Evolutionary conservation across 1,284 basidiomycete genomes (phyloP), one percentile per base, ranked within the genome.

Genomic region (Tilletia caries): DNA sequence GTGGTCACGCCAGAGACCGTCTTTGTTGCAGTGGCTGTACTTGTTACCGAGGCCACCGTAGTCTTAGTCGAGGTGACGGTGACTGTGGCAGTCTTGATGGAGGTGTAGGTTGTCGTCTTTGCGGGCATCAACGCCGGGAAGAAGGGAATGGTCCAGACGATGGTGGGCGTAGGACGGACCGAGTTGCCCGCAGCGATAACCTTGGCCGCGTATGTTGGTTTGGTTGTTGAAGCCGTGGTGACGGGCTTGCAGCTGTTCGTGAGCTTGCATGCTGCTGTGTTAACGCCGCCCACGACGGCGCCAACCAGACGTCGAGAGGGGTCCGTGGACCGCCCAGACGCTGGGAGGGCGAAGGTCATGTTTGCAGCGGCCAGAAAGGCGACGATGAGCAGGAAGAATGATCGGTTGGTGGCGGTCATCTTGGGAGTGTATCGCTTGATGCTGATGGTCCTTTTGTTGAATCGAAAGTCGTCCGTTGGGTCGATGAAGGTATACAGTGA

Each of bases 51-150:
- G 12, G 48, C 20, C 12, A 34, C 10, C 5, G 34, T 52, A 18
- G 48, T 44, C 65, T 50, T 66, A 44, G 44, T 44, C 18, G 65
- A 2, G 29, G 65, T 48, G 4, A 71, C 66, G 25, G 13, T 23
- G 5, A 73, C 60, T 13, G 71, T 69, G 27, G 48, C 54, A 10
- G 66, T 12, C 23, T 67, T 66, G 64, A 72, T 73, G 2, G 23
- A 15, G 20, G 68, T 64, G 8, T 66, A 33, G 32, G 43, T 68
- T 0, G 64, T 68, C 46, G 44, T 64, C 18, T 18, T 67, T 66
- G 68, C 23, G n/a, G 48, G 54, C 65, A 62, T 64, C 44, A 54
- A 37, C 58, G 33, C 58, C 23, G 67, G 54, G 50, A 50, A 0
- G 58, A 41, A 64, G 54, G 43, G 34, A 4, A 65, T 65, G 13